These are phyloP conservation scores for Coemansia sp. DNA, from an alignment of 192 early-diverging fungal genomes.

Conservation along the genomic window DNA sequence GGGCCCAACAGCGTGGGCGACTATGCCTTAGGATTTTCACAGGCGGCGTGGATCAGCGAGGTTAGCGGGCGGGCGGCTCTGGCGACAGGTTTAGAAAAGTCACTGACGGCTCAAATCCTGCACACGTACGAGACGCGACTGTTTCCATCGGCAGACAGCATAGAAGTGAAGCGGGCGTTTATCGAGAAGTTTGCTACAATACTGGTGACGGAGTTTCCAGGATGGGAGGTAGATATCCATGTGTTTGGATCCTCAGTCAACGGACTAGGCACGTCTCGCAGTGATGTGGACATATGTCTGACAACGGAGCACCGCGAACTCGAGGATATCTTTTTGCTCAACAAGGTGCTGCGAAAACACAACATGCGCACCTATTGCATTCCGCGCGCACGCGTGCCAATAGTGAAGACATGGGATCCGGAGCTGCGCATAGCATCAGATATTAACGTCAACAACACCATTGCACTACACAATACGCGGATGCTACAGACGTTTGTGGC, in stretches of 20 bases:
- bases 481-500: constrained; percentile 89
- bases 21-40: constrained; percentile 35
- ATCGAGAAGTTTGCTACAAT: constrained; percentile 80
- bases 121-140: constrained; percentile 59
- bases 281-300: constrained; percentile 92
- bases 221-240: constrained; percentile 70
- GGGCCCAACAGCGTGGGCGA: constrained; percentile 25
- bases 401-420: constrained; percentile 89
- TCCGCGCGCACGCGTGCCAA: constrained; percentile 85
- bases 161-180: constrained; percentile 63
- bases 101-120: constrained; percentile 60
- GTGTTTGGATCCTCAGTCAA: constrained; percentile 94
- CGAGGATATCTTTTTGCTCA: constrained; percentile 72
- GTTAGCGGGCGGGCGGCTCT: constrained; percentile 31
- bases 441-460: constrained; percentile 90
- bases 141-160: constrained; percentile 68
- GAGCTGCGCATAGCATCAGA: constrained; percentile 87
- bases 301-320: constrained; percentile 81
- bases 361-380: constrained; percentile 82
- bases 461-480: constrained; percentile 85
- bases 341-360: constrained; percentile 69
- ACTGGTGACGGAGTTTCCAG: constrained; percentile 79
- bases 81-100: constrained; percentile 49
- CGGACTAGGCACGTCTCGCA: constrained; percentile 75
- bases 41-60: constrained; percentile 35